phyloP scores from a whole-genome alignment of 2,329 filamentous ascomycete species.

The Trichophaea hybrida region DNA sequence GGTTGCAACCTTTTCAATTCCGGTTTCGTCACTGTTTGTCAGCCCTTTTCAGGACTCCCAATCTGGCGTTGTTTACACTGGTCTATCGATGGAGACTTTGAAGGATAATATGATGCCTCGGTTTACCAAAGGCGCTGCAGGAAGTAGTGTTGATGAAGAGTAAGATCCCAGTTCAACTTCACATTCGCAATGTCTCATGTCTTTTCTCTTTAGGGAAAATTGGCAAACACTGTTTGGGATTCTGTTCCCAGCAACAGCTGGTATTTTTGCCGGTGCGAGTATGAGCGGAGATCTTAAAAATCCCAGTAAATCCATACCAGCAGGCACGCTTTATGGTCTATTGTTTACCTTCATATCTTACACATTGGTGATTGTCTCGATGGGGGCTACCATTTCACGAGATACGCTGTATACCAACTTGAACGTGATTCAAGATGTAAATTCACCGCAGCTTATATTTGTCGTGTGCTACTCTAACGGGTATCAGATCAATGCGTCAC shows the following conservation, averaged over 20 bases:
- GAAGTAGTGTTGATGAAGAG: constrained; percentile 32
- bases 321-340: constrained; percentile 67
- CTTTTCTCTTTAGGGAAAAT: constrained; percentile 37
- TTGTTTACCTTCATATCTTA: constrained; percentile 63
- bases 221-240: constrained; percentile 79
- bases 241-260: constrained; percentile 40
- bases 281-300: constrained; percentile 80
- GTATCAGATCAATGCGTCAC: constrained; percentile 54
- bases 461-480: neutral
- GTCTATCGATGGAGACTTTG: constrained; percentile 55
- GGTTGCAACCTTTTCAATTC: constrained; percentile 65
- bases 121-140: constrained; percentile 47
- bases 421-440: constrained; percentile 61
- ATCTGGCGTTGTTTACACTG: constrained; percentile 61
- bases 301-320: constrained; percentile 71
- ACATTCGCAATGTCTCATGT: neutral
- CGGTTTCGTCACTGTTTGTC: constrained; percentile 56
- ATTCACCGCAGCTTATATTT: constrained; percentile 19
- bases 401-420: constrained; percentile 58
- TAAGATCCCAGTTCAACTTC: neutral
- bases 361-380: constrained; percentile 58
- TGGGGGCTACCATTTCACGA: constrained; percentile 63
- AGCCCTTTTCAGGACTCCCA: constrained; percentile 50
- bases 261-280: constrained; percentile 58
- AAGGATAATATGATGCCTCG: constrained; percentile 57